Evolutionary conservation across 2,329 filamentous ascomycete species (phyloP), one percentile per base, ranked within the genome.

Genomic region (Didymella exigua): DNA sequence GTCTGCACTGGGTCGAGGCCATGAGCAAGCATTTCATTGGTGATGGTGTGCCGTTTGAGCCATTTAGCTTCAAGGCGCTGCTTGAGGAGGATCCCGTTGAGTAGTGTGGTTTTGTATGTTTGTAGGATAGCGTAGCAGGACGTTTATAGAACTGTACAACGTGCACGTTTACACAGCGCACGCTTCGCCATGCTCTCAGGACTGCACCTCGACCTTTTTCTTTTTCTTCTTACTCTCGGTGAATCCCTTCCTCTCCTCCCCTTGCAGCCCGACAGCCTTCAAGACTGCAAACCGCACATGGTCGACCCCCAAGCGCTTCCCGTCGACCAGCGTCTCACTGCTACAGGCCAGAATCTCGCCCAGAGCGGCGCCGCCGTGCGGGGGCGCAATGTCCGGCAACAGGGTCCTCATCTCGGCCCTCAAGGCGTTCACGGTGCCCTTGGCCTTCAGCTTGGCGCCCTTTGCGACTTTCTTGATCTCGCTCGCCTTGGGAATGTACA

Each of bases 1-100:
- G 93, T 82, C 80, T 97, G 71, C 93, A 96, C 67, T 97, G 93
- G 93, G 93, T 97, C 60, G 93, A 97, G 77, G 93, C 93, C 16
- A 97, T 97, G 86, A 96, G 91, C 79, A 96, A 96, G 81, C 93
- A 96, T 81, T 96, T 96, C 76, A 88, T 96, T 73, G 95, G 95
- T 70, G 89, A 90, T 56, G 93, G 93, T 58, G 70, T 92, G 76
- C 83, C 91, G 1, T 97, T 97, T 76, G 82, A 88, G 70, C 93
- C 93, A 4, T 96, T 97, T 74, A 95, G 89, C 60, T 97, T 97
- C 76, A 86, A 88, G 78, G 82, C 85, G 30, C 78, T 96, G 73
- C 77, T 97, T 63, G 93, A 96, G 76, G 92, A 96, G 74, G 90
- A 95, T 50, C 74, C 75, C 19, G 70, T 77, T 5, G 74, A 77